Evolutionary conservation across 495 filamentous ascomycete species (phyloP), one percentile per base, ranked within the genome.

Genomic region (Xylaria flabelliformis): DNA sequence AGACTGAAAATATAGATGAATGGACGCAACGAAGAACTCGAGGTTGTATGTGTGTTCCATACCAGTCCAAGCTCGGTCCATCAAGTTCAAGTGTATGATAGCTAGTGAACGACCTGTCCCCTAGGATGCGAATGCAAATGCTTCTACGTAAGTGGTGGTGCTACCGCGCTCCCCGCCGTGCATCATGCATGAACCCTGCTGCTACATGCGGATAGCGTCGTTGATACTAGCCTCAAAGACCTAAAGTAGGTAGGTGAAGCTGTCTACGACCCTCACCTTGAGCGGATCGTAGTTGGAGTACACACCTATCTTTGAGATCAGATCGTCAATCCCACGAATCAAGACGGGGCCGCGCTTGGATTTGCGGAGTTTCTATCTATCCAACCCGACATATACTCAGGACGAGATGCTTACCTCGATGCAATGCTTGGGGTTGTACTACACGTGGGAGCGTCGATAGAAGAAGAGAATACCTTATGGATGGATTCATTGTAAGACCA

Each of bases 101-200:
- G 15, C 29, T 34, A 59, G 42, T 19, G 41, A 62, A 61, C 41
- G 10, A 48, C 34, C 26, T 50, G 63, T 65, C 29, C 61, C 39
- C n/a, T 26, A 24, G 9, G 13, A 42, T 44, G 26, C 7, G 9
- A 24, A 42, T 58, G 17, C 7, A 46, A 32, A 61, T 44, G 53
- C 39, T 50, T 24, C 62, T 66, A 10, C 66, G 41, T 67, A 10
- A 72, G 41, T 67, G 70, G 70, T 67, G 53, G 69, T 72, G 24
- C 51, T 72, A 48, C 69, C 69, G 69, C 62, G 59, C 50, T 64
- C 19, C 69, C 69, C 62, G 51, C 63, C 53, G 51, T 72, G 62
- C 51, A 67, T 66, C 9, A 50, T 32, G 70, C 51, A 53, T 17
- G 61, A 65, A 71, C 48, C 62, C 44, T 71, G 62, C 46, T 66